Percentiles rank a stretch among this genome's conserved stretches.
Evolutionary conservation across 2,329 filamentous ascomycete genomes (phyloP).

Genomic region (Ceratocystis variospora): DNA sequence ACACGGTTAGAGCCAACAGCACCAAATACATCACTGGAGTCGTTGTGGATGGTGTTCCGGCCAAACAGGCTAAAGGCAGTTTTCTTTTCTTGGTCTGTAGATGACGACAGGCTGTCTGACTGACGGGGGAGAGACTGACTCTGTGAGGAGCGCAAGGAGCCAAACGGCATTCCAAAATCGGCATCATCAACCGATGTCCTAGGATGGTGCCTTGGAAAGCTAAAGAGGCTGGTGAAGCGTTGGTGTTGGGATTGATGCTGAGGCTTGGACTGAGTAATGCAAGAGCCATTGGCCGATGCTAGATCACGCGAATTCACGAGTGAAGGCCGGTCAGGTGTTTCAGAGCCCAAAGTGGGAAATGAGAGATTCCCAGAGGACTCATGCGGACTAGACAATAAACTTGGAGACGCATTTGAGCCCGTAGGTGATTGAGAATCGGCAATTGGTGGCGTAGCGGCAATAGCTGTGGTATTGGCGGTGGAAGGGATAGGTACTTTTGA

Average conservation of each 20-base stretch:
- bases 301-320: slow-evolving; percentile 20
- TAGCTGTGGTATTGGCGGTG: slow-evolving; percentile 18
- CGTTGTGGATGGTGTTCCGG: slow-evolving; percentile 37
- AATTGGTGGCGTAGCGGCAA: slow-evolving; percentile 22
- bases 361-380: slow-evolving; percentile 45
- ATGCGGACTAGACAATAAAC: slow-evolving; percentile 48
- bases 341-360: slow-evolving; percentile 29
- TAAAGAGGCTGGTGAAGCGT: slow-evolving; percentile 38
- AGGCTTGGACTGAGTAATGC: slow-evolving; percentile 26
- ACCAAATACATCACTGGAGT: slow-evolving; percentile 28
- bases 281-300: slow-evolving; percentile 28
- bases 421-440: slow-evolving; percentile 42
- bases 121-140: slow-evolving; percentile 63
- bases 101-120: slow-evolving; percentile 33
- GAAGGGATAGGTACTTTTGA: slow-evolving; percentile 26
- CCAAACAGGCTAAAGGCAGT: slow-evolving; percentile 41
- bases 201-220: slow-evolving; percentile 46
- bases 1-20: slow-evolving; percentile 28
- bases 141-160: slow-evolving; percentile 55
- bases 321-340: slow-evolving; percentile 19
- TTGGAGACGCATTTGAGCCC: slow-evolving; percentile 44
- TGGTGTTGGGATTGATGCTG: slow-evolving; percentile 24
- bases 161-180: slow-evolving; percentile 50
- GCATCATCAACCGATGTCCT: slow-evolving; percentile 27
- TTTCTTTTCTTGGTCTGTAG: slow-evolving; percentile 31